Evolutionary conservation across 2,329 filamentous ascomycete genomes (phyloP).

Genomic region (Aspergillus udagawae): DNA sequence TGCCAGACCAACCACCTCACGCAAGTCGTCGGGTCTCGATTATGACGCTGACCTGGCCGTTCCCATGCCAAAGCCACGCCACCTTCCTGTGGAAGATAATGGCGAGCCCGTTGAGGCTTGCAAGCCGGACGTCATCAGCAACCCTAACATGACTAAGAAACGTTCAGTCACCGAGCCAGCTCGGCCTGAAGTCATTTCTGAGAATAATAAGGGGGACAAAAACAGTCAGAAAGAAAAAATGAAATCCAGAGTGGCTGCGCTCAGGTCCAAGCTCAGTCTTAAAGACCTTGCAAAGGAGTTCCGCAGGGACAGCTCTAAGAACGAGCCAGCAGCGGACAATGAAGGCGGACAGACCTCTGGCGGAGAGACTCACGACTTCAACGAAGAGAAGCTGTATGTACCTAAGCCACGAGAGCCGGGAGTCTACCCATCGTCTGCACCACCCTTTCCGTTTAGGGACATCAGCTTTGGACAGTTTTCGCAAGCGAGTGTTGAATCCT

Average conservation of each 20-base stretch:
- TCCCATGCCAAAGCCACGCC: slow-evolving; percentile 25
- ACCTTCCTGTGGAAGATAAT: slow-evolving; percentile 4
- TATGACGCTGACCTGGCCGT: slow-evolving; percentile 23
- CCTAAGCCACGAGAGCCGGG: slow-evolving; percentile 10
- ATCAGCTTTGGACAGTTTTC: slow-evolving; percentile 1
- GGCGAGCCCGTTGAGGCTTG: neutral
- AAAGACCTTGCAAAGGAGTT: slow-evolving; percentile 27
- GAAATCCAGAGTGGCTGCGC: slow-evolving; percentile 20
- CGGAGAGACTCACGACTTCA: neutral
- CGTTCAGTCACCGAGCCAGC: slow-evolving; percentile 14
- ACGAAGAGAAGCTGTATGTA: slow-evolving; percentile 13
- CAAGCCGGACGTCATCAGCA: slow-evolving; percentile 2
- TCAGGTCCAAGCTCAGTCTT: slow-evolving; percentile 28
- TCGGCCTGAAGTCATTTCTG: neutral
- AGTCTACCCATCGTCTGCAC: slow-evolving; percentile 13
- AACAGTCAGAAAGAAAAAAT: slow-evolving; percentile 13
- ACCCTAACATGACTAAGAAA: slow-evolving; percentile 9
- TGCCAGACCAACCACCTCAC: slow-evolving; percentile 5
- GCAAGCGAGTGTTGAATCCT: slow-evolving; percentile 5
- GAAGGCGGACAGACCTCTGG: neutral
- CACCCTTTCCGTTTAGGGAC: slow-evolving; percentile 4
- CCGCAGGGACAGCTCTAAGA: slow-evolving; percentile 9
- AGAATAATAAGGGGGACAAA: slow-evolving; percentile 1
- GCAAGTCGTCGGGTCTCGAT: slow-evolving; percentile 21
- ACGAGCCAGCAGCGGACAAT: neutral